Evolutionary conservation across 169 alveolate species (phyloP).

Genomic region (Besnoitia besnoiti): DNA sequence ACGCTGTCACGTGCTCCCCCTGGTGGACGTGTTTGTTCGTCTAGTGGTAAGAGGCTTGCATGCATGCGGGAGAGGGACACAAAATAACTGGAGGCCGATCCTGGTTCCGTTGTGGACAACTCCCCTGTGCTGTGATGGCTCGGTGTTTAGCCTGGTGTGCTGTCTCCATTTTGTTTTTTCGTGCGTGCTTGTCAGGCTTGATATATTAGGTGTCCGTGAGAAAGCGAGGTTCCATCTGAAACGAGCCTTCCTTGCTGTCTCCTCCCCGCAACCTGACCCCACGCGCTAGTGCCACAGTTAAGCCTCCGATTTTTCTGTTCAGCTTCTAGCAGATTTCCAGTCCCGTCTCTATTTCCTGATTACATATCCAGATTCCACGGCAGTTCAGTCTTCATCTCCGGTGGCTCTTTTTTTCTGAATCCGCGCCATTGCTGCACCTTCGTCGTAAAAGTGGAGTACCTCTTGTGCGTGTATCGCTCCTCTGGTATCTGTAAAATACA

Average conservation of each 20-base stretch:
- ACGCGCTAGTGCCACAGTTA: background rate
- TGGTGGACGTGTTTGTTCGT: background rate
- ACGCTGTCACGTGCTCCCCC: background rate
- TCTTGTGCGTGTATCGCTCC: background rate
- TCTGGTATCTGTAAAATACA: background rate
- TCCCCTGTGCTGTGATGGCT: background rate
- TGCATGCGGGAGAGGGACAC: background rate
- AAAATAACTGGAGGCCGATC: background rate
- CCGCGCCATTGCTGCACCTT: background rate
- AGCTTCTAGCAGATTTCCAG: background rate
- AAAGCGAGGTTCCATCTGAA: background rate
- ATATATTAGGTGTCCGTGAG: background rate
- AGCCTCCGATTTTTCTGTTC: background rate
- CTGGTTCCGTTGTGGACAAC: background rate
- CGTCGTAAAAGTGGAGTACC: background rate
- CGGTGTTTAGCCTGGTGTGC: background rate
- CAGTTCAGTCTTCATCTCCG: background rate
- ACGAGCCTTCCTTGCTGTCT: background rate
- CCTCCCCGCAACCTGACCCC: slow-evolving; percentile 1
- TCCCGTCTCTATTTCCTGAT: background rate
- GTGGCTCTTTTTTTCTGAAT: background rate
- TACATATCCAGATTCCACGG: background rate
- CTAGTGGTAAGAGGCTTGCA: background rate
- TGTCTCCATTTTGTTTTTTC: background rate
- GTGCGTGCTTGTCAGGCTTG: background rate